phyloP scores from a whole-genome alignment of 2,329 filamentous ascomycete species.

The Dactylellina haptotyla region DNA sequence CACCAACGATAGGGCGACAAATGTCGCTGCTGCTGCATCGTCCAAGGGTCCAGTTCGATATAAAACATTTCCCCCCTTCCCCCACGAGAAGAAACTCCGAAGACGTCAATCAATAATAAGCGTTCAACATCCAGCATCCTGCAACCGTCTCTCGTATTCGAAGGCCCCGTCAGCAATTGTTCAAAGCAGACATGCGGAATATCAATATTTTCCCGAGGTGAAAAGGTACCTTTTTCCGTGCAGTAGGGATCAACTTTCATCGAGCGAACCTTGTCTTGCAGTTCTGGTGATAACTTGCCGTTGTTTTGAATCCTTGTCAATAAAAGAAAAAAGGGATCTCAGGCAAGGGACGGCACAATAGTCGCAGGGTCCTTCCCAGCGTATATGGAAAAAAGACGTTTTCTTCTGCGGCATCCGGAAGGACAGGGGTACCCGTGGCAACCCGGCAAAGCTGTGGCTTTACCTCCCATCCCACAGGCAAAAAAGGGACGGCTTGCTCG shows the following conservation, averaged over 20 bases:
- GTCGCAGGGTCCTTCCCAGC: slow-evolving; percentile 41
- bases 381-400: slow-evolving; percentile 13
- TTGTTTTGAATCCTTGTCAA: slow-evolving; percentile 27
- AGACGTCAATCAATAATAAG: too few species aligned
- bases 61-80: slow-evolving; percentile 23
- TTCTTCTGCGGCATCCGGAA: slow-evolving; percentile 42
- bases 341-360: slow-evolving; percentile 46
- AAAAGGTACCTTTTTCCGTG: slow-evolving; percentile 1
- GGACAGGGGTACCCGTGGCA: slow-evolving; percentile 37
- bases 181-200: too few species aligned
- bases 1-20: slow-evolving; percentile 51
- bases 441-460: slow-evolving; percentile 21
- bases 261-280: slow-evolving; percentile 15
- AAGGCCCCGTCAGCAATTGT: too few species aligned
- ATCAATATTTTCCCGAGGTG: slow-evolving; percentile 10
- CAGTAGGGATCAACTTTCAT: slow-evolving; percentile 7
- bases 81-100: too few species aligned
- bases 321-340: slow-evolving; percentile 40
- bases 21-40: slow-evolving; percentile 50
- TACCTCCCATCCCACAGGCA: slow-evolving; percentile 4
- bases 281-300: slow-evolving; percentile 25
- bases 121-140: too few species aligned
- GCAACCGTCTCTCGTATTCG: too few species aligned
- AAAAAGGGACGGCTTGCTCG: slow-evolving; percentile 16
- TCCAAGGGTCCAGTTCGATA: slow-evolving; percentile 16